Percentiles rank a stretch among this genome's conserved stretches.
These are phyloP conservation scores for Phytophthora sojae DNA, from an alignment of 352 stramenopile genomes.

Conservation along the genomic window DNA sequence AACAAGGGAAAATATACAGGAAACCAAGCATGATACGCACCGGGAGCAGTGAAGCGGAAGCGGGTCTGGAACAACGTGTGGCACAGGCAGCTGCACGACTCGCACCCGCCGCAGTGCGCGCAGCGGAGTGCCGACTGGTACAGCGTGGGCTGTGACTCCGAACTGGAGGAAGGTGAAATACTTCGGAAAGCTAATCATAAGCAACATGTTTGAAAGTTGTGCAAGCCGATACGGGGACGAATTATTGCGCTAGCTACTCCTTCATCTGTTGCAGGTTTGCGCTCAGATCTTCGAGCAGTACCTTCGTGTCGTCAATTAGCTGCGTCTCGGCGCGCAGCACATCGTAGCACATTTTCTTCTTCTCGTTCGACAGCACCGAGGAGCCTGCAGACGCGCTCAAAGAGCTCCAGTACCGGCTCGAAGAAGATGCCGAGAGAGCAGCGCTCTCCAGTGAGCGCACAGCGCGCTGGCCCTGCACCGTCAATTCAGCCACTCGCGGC, in stretches of 20 bases:
- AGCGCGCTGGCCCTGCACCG: constrained; percentile 65
- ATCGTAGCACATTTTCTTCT: constrained; percentile 87
- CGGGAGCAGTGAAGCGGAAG: constrained; percentile 77
- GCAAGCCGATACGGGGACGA: not conserved
- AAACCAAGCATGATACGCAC: constrained; percentile 43
- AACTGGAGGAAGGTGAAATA: not conserved
- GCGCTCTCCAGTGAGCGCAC: constrained; percentile 60
- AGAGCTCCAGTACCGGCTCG: constrained; percentile 28
- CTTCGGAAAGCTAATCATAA: not conserved
- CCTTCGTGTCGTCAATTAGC: constrained; percentile 82
- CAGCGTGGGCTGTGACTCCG: not conserved
- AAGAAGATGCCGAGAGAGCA: constrained; percentile 33
- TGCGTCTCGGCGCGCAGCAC: constrained; percentile 83
- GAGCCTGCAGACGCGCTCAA: constrained; percentile 12
- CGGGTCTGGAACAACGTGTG: constrained; percentile 90
- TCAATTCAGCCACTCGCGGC: constrained; percentile 75
- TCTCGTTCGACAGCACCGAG: constrained; percentile 61
- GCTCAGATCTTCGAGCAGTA: constrained; percentile 70
- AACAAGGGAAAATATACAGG: not conserved
- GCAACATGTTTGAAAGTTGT: not conserved
- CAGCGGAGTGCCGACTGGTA: no score
- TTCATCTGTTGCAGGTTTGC: constrained; percentile 57
- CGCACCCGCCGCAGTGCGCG: constrained; percentile 75
- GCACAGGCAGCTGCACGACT: constrained; percentile 83
- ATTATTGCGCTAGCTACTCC: constrained; percentile 22